Base-by-base conservation (phyloP, 2,329 filamentous ascomycete species). In the Aspergillus bombycis region DNA sequence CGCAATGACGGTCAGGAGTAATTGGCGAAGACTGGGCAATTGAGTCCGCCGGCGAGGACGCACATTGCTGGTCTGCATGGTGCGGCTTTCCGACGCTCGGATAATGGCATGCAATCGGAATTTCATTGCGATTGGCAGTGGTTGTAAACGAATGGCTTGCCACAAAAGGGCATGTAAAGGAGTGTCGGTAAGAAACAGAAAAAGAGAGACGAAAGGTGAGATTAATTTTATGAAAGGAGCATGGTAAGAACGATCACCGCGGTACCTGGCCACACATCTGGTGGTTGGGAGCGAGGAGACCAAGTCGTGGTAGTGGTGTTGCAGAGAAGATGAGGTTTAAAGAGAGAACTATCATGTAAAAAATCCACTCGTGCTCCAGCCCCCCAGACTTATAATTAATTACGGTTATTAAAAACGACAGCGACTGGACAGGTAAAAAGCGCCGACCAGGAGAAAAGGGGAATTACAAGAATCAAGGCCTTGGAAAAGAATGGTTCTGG, bases 1-100 rank as follows among this genome's bases (percentile, higher is more conserved):
- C 64, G 38, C 36, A 23, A 50, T 23, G 60, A 63, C 58, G 59
- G 46, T 38, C 36, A 64, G 23, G 56, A 62, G 23, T 41, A 66
- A 53, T 41, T 46, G 26, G 58, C 53, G 46, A 58, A 46, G 41
- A 54, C 48, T 60, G 60, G 62, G 64, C 11, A 38, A 34, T 21
- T 48, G 34, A 1, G n/a, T 43, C 36, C 28, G 32, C 16, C 16
- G 26, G 23, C 23, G 38, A 56, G 23, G 26, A 41, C 14, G 28
- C 56, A 48, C 26, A 16, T 58, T 30, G 56, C 52, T 55, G 32
- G 16, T 21, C 21, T 55, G 52, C 19, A 55, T 26, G 21, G n/a
- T 14, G 14, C n/a, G 50, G 30, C 30, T 38, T 21, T 38, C 32
- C 11, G 52, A 26, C 52, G 11, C 32, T 55, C 52, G 52, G 52